Base-by-base conservation (phyloP, 176 grass and related monocot genomes). In the Lolium multiflorum region DNA sequence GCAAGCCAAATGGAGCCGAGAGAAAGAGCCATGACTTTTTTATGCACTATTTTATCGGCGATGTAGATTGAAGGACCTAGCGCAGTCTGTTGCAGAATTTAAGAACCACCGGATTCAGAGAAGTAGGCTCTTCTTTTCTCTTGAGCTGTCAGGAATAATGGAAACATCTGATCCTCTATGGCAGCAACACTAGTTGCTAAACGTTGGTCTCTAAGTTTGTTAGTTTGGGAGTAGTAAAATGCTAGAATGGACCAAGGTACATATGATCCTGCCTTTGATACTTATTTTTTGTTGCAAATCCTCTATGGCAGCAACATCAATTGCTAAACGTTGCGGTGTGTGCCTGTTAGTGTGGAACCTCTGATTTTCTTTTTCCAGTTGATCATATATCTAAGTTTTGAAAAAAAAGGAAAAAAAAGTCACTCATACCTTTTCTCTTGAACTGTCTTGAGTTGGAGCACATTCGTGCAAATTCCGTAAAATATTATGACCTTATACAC, bases 81-180 rank as follows among this genome's bases (percentile, higher is more conserved):
- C 64, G 7, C 37, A 18, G 15, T 26, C n/a, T 0, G 4, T 66
- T 52, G 16, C 31, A 10, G 57, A 15, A 38, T 65, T 67, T 38
- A 64, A 76, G n/a, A 76, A 55, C 20, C 5, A 7, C 26, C 11
- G 20, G 41, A 44, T 21, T 79, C 43, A 74, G 66, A 84, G 66
- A n/a, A 89, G 71, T 73, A 57, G 47, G 57, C n/a, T 25, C 31
- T 85, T 56, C 81, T 84, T 69, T 65, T 41, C 47, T 35, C 47
- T 57, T 80, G 22, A 14, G 25, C 76, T 76, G 88, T 85, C 58
- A 81, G 82, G 82, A 85, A 75, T 65, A 67, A 81, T 37, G 46
- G 46, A 79, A 56, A 38, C 76, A 58, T 48, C 56, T 57, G 37
- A 89, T 81, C 77, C 25, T 85, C 18, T 57, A 58, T 66, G 68